These are phyloP conservation scores for Euphorbia peplus DNA, from an alignment of 345 rosid genomes.

Conservation along the genomic window DNA sequence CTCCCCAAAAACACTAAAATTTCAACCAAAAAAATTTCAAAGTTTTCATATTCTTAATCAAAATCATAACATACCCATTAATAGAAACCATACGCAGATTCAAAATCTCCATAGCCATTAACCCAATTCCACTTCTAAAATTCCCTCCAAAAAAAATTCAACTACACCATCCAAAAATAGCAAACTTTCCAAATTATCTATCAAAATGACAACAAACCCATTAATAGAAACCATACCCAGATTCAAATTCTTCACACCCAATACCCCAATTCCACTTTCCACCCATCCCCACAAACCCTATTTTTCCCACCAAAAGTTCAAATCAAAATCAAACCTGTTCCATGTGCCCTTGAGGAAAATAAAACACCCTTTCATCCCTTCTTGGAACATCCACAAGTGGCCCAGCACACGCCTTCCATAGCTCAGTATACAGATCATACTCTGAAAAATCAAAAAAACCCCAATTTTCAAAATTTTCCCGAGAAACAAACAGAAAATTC, in stretches of 20 bases:
- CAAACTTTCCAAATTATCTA: background rate
- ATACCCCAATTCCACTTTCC: background rate
- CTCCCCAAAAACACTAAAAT: too few species aligned
- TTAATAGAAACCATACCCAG: conserved; percentile 11
- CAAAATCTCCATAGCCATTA: background rate
- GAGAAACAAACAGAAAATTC: conserved; percentile 13
- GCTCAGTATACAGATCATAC: conserved; percentile 60
- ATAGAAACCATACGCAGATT: conserved; percentile 7
- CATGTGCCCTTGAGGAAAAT: conserved; percentile 96
- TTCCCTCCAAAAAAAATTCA: background rate
- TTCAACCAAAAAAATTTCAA: too few species aligned
- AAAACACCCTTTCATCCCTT: conserved; percentile 59
- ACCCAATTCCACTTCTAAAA: background rate
- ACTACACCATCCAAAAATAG: conserved; percentile 29
- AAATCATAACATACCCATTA: conserved; percentile 5
- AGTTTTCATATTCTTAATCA: too few species aligned
- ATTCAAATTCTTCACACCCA: background rate
- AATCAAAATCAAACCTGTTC: conserved; percentile 56
- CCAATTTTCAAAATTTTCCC: conserved; percentile 1
- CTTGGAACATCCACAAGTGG: conserved; percentile 79
- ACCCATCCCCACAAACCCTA: background rate
- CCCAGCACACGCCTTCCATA: conserved; percentile 92
- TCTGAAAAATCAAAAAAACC: conserved; percentile 27
- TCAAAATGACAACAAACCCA: conserved; percentile 12
- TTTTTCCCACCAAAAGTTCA: background rate